Conservation (phyloP, 129 eudicot species). For the Chrysanthemum seticuspe region DNA sequence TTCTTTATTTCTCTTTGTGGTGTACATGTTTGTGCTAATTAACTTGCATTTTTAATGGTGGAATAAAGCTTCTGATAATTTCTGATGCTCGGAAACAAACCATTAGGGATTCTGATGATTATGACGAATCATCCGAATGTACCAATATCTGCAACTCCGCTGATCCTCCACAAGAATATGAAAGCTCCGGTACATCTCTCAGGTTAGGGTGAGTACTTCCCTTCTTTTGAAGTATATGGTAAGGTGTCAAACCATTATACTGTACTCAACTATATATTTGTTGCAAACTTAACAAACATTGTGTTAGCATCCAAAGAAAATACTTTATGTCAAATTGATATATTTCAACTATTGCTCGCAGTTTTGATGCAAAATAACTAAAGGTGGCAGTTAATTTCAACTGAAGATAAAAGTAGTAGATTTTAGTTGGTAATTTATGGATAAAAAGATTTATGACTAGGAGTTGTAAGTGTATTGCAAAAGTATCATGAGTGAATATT, state of each 20-base stretch:
- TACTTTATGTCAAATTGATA: no score
- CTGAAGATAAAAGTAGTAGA: no score
- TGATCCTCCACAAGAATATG: slow-evolving; percentile 74
- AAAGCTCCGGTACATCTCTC: slow-evolving; percentile 83
- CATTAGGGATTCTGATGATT: slow-evolving; percentile 52
- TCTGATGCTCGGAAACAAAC: slow-evolving; percentile 36
- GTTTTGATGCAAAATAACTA: no score
- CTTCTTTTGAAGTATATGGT: neutral
- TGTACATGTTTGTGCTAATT: neutral
- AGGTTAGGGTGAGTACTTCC: slow-evolving; percentile 70
- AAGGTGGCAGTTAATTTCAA: no score
- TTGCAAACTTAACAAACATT: neutral
- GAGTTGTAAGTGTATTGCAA: no score
- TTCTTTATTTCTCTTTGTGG: neutral
- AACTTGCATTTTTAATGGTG: slow-evolving; percentile 13
- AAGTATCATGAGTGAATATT: no score
- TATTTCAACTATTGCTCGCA: no score
- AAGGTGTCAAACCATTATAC: neutral
- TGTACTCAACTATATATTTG: neutral
- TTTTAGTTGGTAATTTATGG: no score
- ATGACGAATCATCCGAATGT: slow-evolving; percentile 71
- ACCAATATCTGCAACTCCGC: slow-evolving; percentile 51
- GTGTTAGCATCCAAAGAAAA: neutral
- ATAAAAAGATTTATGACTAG: no score
- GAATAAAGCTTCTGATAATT: slow-evolving; percentile 50